Percentiles rank a stretch among this genome's conserved stretches.
Evolutionary conservation across 2,329 filamentous ascomycete genomes (phyloP).

Genomic region (Stylonectria norvegica): DNA sequence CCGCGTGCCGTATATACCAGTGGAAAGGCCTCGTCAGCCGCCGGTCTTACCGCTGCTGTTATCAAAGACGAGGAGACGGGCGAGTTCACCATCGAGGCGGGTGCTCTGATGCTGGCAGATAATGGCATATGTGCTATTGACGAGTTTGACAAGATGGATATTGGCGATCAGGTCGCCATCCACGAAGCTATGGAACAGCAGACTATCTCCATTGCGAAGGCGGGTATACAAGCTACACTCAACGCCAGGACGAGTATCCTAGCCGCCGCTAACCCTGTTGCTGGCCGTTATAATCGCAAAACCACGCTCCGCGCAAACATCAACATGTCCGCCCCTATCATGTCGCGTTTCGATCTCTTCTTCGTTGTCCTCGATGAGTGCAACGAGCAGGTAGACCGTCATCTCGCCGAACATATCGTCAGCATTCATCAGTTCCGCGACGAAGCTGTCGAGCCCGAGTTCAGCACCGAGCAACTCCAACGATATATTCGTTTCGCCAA

Average conservation of each 20-base stretch:
- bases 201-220: constrained; percentile 98
- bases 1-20: constrained; percentile 96
- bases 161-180: constrained; percentile 94
- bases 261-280: constrained; percentile 92
- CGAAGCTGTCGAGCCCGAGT: constrained; percentile 85
- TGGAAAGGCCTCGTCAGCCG: constrained; percentile 94
- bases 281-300: constrained; percentile 96
- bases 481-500: constrained; percentile 95
- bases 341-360: constrained; percentile 98
- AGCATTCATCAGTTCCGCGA: constrained; percentile 90
- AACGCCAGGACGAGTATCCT: constrained; percentile 95
- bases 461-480: constrained; percentile 93
- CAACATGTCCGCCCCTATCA: constrained; percentile 98
- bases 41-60: constrained; percentile 93
- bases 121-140: constrained; percentile 98
- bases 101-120: constrained; percentile 94
- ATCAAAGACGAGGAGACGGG: constrained; percentile 98
- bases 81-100: constrained; percentile 97
- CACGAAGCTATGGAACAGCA: constrained; percentile 99
- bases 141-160: constrained; percentile 99
- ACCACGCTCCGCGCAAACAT: constrained; percentile 90
- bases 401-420: constrained; percentile 92
- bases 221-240: constrained; percentile 94
- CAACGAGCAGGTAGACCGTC: constrained; percentile 85
- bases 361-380: constrained; percentile 97